phyloP scores from a whole-genome alignment of 495 filamentous ascomycete genomes.

The Usnea hakonensis region DNA sequence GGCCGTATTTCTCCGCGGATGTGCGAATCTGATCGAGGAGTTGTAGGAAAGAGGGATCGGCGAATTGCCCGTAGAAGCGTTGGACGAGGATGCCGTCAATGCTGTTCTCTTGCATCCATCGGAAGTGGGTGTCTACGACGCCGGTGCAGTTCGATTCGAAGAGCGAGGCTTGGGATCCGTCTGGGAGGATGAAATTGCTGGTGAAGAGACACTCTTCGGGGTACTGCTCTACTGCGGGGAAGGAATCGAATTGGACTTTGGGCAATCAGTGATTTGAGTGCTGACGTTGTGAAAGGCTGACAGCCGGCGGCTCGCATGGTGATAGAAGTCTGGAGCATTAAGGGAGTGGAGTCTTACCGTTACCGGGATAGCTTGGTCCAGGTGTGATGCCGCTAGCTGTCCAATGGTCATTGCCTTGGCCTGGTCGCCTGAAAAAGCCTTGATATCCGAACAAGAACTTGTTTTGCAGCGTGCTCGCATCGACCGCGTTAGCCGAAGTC shows the following conservation, averaged over 20 bases:
- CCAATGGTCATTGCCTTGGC: slow-evolving; percentile 28
- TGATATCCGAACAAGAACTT: slow-evolving; percentile 31
- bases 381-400: slow-evolving; percentile 20
- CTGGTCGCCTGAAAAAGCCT: slow-evolving; percentile 29
- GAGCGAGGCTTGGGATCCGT: slow-evolving; percentile 22
- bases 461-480: slow-evolving; percentile 25
- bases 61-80: slow-evolving; percentile 29
- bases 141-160: slow-evolving; percentile 32
- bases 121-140: slow-evolving; percentile 29
- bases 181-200: slow-evolving; percentile 24
- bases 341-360: background rate
- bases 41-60: slow-evolving; percentile 22
- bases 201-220: slow-evolving; percentile 30
- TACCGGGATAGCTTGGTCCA: background rate
- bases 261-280: background rate
- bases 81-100: slow-evolving; percentile 30
- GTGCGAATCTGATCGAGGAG: slow-evolving; percentile 24
- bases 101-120: slow-evolving; percentile 29
- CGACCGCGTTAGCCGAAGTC: too few relatives aligned
- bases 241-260: slow-evolving; percentile 25
- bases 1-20: slow-evolving; percentile 29
- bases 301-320: too few relatives aligned
- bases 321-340: background rate
- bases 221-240: slow-evolving; percentile 29
- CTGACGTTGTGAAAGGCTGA: too few relatives aligned